phyloP scores from a whole-genome alignment of 345 rosid species.

The Rhizophora mangle region DNA sequence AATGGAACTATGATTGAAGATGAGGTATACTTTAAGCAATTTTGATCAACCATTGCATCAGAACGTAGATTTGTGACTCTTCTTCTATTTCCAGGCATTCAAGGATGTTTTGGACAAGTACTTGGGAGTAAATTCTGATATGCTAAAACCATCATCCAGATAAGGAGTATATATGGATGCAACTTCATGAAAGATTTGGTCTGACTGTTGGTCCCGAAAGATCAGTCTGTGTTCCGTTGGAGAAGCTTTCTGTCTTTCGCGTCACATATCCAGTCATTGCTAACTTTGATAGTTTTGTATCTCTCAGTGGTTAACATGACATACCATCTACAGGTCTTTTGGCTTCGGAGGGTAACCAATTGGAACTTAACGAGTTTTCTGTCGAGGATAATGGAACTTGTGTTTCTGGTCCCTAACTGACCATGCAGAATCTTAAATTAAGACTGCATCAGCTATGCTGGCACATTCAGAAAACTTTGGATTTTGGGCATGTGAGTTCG shows the following conservation, averaged over 20 bases:
- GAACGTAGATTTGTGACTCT: not conserved
- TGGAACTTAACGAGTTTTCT: not conserved
- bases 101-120: slow-evolving; percentile 58
- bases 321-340: slow-evolving; percentile 6
- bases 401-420: not conserved
- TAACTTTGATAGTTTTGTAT: slow-evolving; percentile 29
- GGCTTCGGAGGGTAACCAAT: not conserved
- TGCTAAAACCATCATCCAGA: slow-evolving; percentile 26
- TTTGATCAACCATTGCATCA: slow-evolving; percentile 1
- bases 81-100: slow-evolving; percentile 53
- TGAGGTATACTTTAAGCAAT: slow-evolving; percentile 4
- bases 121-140: slow-evolving; percentile 46
- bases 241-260: slow-evolving; percentile 42
- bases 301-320: slow-evolving; percentile 22
- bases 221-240: slow-evolving; percentile 22
- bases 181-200: slow-evolving; percentile 27
- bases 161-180: slow-evolving; percentile 21
- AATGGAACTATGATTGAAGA: slow-evolving; percentile 11
- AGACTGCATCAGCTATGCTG: not conserved
- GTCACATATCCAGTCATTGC: slow-evolving; percentile 37
- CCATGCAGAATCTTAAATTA: not conserved
- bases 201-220: slow-evolving; percentile 22
- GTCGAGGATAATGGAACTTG: not conserved
- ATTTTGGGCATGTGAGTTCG: not conserved
- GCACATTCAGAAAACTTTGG: not conserved